Evolutionary conservation across 768 basidiomycete genomes (phyloP), one percentile per base, ranked within the genome.

Genomic region (Leccinum olivaceopallidum): DNA sequence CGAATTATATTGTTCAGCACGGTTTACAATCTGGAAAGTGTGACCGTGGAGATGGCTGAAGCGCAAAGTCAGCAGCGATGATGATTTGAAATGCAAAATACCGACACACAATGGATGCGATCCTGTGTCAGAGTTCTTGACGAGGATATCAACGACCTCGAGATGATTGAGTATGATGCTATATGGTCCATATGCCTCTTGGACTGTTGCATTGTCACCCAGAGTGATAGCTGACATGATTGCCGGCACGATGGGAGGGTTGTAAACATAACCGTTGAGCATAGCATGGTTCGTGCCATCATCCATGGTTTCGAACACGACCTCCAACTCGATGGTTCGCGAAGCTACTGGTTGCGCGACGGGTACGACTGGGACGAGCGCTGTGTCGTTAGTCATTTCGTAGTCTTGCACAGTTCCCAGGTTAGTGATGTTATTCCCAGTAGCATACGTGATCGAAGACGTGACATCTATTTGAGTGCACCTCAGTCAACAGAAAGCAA

Each of bases 41-140:
- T 96, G 92, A 0, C 95, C 95, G 74, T 96, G 94, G 57, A 95
- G 73, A 73, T 97, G 94, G 85, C 94, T 94, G 55, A 62, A 48
- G 47, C 18, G n/a, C 2, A 2, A 30, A 24, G 4, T 65, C 37
- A 51, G 36, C 53, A 58, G 36, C 24, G 32, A 53, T 14, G 14
- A 58, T 37, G n/a, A 1, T 16, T n/a, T 4, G 14, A 36, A 55
- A 58, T 47, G 3, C 5, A 55, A 62, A 22, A n/a, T 13, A 9
- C 0, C 4, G 1, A 75, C 87, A 67, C 64, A 92, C 90, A 94
- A 95, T 54, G 94, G 94, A 73, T 95, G 94, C 64, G 87, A 86
- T 9, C 88, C 89, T 0, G 77, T 77, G 70, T 92, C 90, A 2
- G 77, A 77, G 64, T 92, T 92, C 69, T 86, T 85, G 57, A 92